A percentile compares a stretch with the other conserved stretches of the same genome.
phyloP scores from a whole-genome alignment of 306 rosid genomes.

The Castanea crenata region DNA sequence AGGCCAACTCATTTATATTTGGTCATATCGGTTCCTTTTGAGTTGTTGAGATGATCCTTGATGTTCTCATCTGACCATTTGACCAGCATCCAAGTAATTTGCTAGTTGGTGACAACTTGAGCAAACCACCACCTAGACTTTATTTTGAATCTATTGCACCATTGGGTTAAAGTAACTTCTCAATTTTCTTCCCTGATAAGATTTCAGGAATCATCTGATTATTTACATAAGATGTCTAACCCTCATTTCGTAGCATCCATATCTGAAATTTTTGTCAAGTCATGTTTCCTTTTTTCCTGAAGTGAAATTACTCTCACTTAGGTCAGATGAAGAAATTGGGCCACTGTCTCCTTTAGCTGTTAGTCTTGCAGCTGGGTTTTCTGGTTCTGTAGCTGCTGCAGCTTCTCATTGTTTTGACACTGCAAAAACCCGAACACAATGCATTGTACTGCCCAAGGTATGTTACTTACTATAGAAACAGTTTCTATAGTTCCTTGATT shows the following conservation, averaged over 20 bases:
- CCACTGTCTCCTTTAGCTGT: constrained; percentile 72
- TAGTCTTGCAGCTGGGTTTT: constrained; percentile 83
- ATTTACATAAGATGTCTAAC: constrained; percentile 6
- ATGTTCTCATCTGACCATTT: no score
- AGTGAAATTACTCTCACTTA: constrained; percentile 37
- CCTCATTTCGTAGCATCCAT: constrained; percentile 8
- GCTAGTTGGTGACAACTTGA: no score
- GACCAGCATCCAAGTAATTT: no score
- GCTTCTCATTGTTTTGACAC: constrained; percentile 96
- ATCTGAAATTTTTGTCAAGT: constrained; percentile 9
- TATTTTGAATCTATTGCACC: not conserved
- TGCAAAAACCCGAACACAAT: constrained; percentile 72
- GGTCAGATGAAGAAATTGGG: constrained; percentile 70
- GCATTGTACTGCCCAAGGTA: constrained; percentile 84
- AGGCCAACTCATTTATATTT: not conserved
- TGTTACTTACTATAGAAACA: not conserved
- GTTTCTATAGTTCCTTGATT: constrained; percentile 16
- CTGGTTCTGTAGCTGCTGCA: constrained; percentile 86
- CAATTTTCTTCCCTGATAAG: not conserved
- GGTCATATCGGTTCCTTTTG: not conserved
- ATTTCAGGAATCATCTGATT: not conserved
- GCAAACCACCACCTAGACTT: no score
- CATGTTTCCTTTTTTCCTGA: constrained; percentile 19
- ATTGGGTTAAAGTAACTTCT: not conserved
- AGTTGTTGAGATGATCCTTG: not conserved